Conservation (phyloP, 129 eudicot species). For the Flaveria bidentis region DNA sequence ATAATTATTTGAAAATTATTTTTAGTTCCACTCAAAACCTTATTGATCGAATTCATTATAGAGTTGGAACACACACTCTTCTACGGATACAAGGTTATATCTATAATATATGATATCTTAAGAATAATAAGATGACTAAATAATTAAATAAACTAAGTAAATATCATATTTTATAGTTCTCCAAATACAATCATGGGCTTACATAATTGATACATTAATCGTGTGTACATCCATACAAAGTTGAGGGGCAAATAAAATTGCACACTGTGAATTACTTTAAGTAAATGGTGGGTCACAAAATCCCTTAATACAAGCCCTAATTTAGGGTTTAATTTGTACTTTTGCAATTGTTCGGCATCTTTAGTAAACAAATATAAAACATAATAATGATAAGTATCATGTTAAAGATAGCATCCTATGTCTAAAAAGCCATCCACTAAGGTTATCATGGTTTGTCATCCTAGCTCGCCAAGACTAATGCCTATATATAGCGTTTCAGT, state of each 20-base stretch:
- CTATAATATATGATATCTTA: too few relatives aligned
- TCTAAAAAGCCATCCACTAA: conserved; percentile 21
- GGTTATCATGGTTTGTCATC: neutral
- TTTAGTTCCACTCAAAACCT: too few relatives aligned
- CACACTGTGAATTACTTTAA: neutral
- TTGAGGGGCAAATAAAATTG: neutral
- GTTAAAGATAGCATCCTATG: conserved; percentile 10
- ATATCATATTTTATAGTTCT: neutral
- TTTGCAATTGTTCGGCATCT: neutral
- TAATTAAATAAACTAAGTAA: too few relatives aligned
- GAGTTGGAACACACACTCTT: too few relatives aligned
- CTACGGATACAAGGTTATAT: too few relatives aligned
- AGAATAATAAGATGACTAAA: too few relatives aligned
- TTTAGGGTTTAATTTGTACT: conserved; percentile 24
- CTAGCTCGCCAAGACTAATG: neutral
- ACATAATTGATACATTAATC: neutral
- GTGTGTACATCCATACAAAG: neutral
- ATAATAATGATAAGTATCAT: neutral
- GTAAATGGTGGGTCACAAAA: conserved; percentile 23
- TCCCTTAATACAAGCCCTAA: conserved; percentile 27
- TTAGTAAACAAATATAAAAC: neutral
- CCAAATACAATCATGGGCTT: neutral
- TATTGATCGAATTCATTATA: too few relatives aligned
- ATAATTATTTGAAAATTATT: too few relatives aligned
- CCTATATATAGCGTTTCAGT: too few relatives aligned